These are phyloP conservation scores for Amanita fuliginea DNA, from an alignment of 768 basidiomycete species.

Conservation along the genomic window DNA sequence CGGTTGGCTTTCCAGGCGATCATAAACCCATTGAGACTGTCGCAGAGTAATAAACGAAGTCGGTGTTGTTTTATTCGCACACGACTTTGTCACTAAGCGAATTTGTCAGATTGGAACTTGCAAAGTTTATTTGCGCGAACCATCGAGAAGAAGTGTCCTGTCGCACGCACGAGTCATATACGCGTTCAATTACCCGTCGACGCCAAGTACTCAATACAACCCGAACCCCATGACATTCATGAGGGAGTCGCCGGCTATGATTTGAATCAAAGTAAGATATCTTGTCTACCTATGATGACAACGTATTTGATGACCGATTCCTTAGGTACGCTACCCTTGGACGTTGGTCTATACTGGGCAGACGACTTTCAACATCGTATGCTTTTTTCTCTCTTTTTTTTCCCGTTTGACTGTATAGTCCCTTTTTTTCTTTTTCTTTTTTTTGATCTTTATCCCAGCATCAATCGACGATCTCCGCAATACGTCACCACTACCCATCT, in stretches of 20 bases:
- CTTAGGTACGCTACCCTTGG: constrained; percentile 33
- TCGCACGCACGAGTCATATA: constrained; percentile 51
- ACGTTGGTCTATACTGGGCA: constrained; percentile 49
- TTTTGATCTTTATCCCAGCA: neutral
- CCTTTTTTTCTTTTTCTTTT: neutral
- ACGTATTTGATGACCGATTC: constrained; percentile 1
- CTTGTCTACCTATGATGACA: constrained; percentile 6
- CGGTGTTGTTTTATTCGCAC: neutral
- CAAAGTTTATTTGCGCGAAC: constrained; percentile 52
- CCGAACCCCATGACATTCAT: constrained; percentile 32
- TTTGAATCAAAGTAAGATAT: constrained; percentile 28
- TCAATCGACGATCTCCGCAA: constrained; percentile 1
- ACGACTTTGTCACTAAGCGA: constrained; percentile 1
- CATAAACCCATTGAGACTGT: constrained; percentile 59
- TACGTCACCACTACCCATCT: constrained; percentile 25
- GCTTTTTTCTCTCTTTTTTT: constrained; percentile 11
- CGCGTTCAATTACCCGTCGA: constrained; percentile 34
- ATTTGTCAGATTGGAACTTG: constrained; percentile 61
- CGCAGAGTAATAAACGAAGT: constrained; percentile 47
- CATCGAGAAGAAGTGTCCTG: constrained; percentile 57
- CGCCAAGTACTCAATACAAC: constrained; percentile 34
- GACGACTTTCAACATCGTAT: constrained; percentile 53
- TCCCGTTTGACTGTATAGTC: neutral
- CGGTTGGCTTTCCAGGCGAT: constrained; percentile 66
- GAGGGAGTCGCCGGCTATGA: constrained; percentile 35